Base-by-base conservation (phyloP, 2,329 filamentous ascomycete species). In the Nemania abortiva region DNA sequence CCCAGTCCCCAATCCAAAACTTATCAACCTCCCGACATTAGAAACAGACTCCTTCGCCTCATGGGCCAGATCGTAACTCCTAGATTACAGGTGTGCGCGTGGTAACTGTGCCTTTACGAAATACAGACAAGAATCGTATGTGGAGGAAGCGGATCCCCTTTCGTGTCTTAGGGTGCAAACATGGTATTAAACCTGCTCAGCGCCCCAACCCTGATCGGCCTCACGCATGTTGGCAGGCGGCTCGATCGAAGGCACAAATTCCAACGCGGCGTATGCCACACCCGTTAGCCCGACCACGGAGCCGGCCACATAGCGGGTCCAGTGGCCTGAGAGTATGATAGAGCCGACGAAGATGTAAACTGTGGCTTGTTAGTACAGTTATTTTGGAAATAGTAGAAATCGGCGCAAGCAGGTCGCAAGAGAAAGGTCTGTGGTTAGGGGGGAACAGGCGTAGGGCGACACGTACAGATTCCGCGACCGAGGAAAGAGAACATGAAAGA, bases 401-500 rank as follows among this genome's bases (percentile, higher is more conserved):
- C 20, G 45, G n/a, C 6, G 15, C 3, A 24, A 55, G 15, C 7
- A 39, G 47, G n/a, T 47, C 47, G 22, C 5, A 24, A 45, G 31
- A 29, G 1, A 34, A 55, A 29, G 22, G 24, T 13, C n/a, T 10
- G 18, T 20, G 45, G 24, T 45, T 34, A 9, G 10, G 27, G 37
- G 20, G 34, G 34, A 11, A 22, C 2, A 13, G 18, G n/a, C 6
- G 39, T 42, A 62, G 60, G 34, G 58, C 20, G 31, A 45, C 18
- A 90, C 94, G 84, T 89, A 97, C 95, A 98, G 80, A 94, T 87
- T 82, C 96, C 96, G 79, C 96, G 94, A 70, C 96, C 96, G 75
- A 98, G 84, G 87, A 99, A 98, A 66, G 93, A 97, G 86, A 98
- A 98, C 82, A 98, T 91, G 86, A 99, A 99, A 11, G 94, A 97